These are phyloP conservation scores for Drechmeria coniospora DNA, from an alignment of 2,329 filamentous ascomycete genomes.

Conservation along the genomic window DNA sequence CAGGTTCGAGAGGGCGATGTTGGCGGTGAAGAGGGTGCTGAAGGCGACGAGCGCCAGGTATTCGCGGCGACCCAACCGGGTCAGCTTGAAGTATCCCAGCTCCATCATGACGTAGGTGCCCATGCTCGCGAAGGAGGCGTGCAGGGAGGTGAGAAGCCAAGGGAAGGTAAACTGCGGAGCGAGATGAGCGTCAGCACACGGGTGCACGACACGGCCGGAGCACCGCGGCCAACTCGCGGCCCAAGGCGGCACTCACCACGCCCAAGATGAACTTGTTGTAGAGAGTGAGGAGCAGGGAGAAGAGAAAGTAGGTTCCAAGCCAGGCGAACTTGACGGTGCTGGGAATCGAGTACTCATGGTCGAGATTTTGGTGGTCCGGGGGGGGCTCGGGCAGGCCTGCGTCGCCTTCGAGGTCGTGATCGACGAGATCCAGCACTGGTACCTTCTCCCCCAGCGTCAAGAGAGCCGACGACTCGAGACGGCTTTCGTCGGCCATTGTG, in stretches of 20 bases:
- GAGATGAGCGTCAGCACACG: neutral
- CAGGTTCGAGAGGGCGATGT: conserved; percentile 49
- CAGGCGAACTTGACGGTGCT: conserved; percentile 31
- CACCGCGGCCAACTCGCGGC: neutral
- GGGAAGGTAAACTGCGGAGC: conserved; percentile 37
- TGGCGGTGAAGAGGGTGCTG: conserved; percentile 45
- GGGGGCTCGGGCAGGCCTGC: conserved; percentile 12
- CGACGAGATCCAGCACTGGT: conserved; percentile 12
- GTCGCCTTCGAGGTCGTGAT: conserved; percentile 17
- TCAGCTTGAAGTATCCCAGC: conserved; percentile 35
- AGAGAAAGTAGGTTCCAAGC: conserved; percentile 36
- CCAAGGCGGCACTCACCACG: conserved; percentile 20
- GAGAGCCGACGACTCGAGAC: conserved; percentile 16
- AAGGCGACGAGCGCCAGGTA: conserved; percentile 41
- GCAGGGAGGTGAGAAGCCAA: conserved; percentile 44
- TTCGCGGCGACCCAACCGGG: conserved; percentile 34
- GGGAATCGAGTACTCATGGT: conserved; percentile 29
- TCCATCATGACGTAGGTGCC: conserved; percentile 38
- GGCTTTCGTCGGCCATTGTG: conserved; percentile 17
- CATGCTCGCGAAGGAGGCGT: conserved; percentile 40
- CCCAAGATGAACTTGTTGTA: conserved; percentile 45
- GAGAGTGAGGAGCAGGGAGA: conserved; percentile 32
- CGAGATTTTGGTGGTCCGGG: conserved; percentile 20
- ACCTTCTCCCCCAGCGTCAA: conserved; percentile 17
- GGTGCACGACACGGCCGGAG: neutral